These are phyloP conservation scores for Ceratocystis cubensis DNA, from an alignment of 2,329 filamentous ascomycete species.

Conservation along the genomic window DNA sequence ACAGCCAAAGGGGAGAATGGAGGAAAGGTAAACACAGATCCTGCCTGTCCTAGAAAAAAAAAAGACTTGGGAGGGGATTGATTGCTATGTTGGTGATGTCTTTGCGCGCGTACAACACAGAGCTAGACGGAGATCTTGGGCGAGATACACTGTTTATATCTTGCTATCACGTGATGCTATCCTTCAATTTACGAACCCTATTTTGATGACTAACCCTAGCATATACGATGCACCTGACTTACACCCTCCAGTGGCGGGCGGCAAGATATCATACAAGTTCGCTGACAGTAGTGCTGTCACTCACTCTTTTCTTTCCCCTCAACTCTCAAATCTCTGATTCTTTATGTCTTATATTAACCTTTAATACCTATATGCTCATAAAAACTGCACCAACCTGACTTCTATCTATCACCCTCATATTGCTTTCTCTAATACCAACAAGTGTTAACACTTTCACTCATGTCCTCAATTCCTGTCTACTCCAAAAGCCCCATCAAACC, in stretches of 20 bases:
- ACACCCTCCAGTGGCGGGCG: not conserved
- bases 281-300: not conserved
- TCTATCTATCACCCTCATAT: not conserved
- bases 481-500: conserved; percentile 46
- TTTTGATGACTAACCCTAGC: not conserved
- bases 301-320: not conserved
- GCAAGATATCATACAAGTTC: not conserved
- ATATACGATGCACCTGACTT: not conserved
- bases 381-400: not conserved
- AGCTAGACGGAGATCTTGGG: not conserved
- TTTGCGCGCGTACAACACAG: not conserved
- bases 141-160: not conserved
- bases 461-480: conserved; percentile 51
- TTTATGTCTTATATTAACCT: not conserved
- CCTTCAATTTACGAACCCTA: not conserved
- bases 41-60: no score
- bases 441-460: conserved; percentile 27
- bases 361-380: not conserved
- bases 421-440: not conserved
- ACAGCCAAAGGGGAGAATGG: no score
- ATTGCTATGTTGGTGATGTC: not conserved
- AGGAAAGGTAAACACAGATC: no score
- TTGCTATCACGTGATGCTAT: not conserved
- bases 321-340: not conserved
- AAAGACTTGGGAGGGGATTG: not conserved